Conservation (phyloP, 768 basidiomycete genomes). For the Lactarius hengduanensis region DNA sequence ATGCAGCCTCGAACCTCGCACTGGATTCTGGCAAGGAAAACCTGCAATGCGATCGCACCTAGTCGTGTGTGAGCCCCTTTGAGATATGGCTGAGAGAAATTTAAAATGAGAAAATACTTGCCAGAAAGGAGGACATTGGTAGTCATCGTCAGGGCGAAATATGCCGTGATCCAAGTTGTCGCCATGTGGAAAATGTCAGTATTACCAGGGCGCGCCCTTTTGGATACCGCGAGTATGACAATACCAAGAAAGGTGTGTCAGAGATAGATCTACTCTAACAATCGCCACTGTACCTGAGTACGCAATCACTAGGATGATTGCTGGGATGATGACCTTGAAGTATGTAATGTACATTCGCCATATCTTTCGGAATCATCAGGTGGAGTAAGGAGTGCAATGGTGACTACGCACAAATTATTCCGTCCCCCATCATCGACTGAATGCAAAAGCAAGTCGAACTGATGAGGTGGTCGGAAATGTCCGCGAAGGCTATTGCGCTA, state of each 20-base stretch:
- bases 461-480: not conserved
- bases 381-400: not conserved
- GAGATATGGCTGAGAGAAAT: not conserved
- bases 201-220: not conserved
- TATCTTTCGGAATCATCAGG: constrained; percentile 8
- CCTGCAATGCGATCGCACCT: constrained; percentile 14
- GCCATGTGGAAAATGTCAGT: constrained; percentile 8
- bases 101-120: not conserved
- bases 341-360: constrained; percentile 14
- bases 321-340: not conserved
- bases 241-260: not conserved
- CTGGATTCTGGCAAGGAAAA: not conserved
- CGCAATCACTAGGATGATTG: not conserved
- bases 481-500: not conserved
- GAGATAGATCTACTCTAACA: not conserved
- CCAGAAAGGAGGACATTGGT: constrained; percentile 12
- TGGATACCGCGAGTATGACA: not conserved
- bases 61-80: not conserved
- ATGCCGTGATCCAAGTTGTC: constrained; percentile 6
- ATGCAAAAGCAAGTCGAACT: not conserved
- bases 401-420: not conserved
- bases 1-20: not conserved
- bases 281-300: constrained; percentile 11
- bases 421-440: constrained; percentile 6
- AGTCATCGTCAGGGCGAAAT: constrained; percentile 1